Evolutionary conservation across 2,329 filamentous ascomycete genomes (phyloP), one percentile per base, ranked within the genome.

Genomic region (Phaeosphaeriaceae sp.): DNA sequence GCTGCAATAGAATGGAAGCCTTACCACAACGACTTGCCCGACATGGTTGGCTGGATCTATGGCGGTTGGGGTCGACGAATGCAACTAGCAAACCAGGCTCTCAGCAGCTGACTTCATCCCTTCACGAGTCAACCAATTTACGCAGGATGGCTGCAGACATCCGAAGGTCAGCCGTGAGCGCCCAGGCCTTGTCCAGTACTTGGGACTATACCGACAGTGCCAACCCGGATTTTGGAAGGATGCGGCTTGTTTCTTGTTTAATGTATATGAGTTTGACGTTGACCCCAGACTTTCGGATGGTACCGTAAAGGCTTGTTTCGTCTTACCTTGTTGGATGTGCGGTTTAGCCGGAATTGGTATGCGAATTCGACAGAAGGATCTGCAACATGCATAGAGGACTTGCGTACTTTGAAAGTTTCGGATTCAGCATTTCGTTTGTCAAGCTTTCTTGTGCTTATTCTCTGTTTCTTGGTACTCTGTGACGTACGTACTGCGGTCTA

Each of bases 1-100:
- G 17, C 24, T 21, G 25, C 1, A 19, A 19, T 49, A 76, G 74
- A 69, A 55, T 76, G 73, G 73, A 64, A 44, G 11, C 73, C 74
- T 1, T 76, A 76, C 47, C 63, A 74, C 52, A 67, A 75, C 50
- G 71, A 76, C 51, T 74, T 73, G 71, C 71, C 73, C 5, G 74
- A 76, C 55, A 73, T 73, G 13, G 66, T 73, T 24, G 71, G 70
- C 2, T 76, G 74, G 74, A 63, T 76, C 13, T 76, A 76, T 51
- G 73, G 73, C 6, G 74, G 73, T 9, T 73, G 68, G 63, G 68
- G 70, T 2, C 60, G 71, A 48, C 61, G 74, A 22, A 71, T 71
- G 64, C 67, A 74, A 44, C 58, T 76, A 20, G 73, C 74, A 15
- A 65, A 70, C 27, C 54, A 63, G 11, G 74, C 73, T 9, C 61